Conservation (phyloP, 176 grass and related monocot genomes). For the Oropetium thomaeum region DNA sequence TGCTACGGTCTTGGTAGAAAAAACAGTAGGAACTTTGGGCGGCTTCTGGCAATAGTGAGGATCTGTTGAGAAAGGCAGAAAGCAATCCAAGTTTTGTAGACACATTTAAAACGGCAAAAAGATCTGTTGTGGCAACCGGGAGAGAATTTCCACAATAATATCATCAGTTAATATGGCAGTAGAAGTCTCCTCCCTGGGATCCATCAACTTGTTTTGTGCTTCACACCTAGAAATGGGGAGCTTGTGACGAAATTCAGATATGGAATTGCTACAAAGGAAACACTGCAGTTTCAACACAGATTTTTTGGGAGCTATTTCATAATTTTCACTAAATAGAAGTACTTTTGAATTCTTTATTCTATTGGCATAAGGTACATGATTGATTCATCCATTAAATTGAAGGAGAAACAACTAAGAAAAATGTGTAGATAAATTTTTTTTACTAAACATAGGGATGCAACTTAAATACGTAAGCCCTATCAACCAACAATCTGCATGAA, state of each 20-base stretch:
- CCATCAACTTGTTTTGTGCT: neutral
- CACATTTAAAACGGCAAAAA: conserved; percentile 35
- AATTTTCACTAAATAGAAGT: neutral
- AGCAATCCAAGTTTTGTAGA: conserved; percentile 42
- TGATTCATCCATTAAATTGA: too few species aligned
- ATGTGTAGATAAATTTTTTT: too few species aligned
- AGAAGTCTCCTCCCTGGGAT: neutral
- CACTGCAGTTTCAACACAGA: neutral
- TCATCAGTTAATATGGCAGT: conserved; percentile 20
- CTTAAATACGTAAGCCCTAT: too few species aligned
- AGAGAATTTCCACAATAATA: conserved; percentile 43
- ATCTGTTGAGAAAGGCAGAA: conserved; percentile 45
- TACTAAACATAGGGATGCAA: too few species aligned
- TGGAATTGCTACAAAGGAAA: neutral
- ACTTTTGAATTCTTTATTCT: neutral
- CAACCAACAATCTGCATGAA: too few species aligned
- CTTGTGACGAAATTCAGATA: neutral
- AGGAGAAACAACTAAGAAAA: too few species aligned
- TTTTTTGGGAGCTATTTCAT: neutral
- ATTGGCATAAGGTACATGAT: neutral
- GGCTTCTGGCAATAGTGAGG: conserved; percentile 31
- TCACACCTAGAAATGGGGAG: neutral
- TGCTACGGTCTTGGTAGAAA: conserved; percentile 9
- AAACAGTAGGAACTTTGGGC: conserved; percentile 33
- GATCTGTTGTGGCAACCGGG: conserved; percentile 40